phyloP scores from a whole-genome alignment of 208 protist genomes.

The Porcisia deanei region DNA sequence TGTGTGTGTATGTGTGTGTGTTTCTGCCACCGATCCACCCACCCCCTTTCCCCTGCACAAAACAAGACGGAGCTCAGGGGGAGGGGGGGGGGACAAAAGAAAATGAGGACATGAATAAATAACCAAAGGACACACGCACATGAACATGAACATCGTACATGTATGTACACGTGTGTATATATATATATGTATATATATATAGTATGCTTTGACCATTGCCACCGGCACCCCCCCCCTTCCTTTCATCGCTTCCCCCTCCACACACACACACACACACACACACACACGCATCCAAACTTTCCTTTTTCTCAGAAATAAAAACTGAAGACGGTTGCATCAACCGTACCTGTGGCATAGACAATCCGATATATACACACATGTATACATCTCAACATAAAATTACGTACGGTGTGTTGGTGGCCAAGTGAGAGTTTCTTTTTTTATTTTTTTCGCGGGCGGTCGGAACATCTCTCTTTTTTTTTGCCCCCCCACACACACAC shows the following conservation, averaged over 20 bases:
- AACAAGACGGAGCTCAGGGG: too few relatives aligned
- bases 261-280: not conserved
- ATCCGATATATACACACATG: not conserved
- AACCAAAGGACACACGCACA: too few relatives aligned
- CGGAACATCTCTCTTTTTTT: not conserved
- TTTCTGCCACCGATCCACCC: not conserved
- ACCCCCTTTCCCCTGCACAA: not conserved
- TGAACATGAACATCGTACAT: too few relatives aligned
- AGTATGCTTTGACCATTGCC: not conserved
- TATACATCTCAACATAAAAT: not conserved
- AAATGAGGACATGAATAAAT: too few relatives aligned
- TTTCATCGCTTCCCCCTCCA: not conserved
- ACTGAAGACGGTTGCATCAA: not conserved
- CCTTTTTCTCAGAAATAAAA: not conserved
- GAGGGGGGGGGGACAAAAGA: too few relatives aligned
- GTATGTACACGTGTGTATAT: too few relatives aligned
- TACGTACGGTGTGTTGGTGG: not conserved
- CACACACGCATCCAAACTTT: not conserved
- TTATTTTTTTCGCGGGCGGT: too few relatives aligned
- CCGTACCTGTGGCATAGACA: not conserved
- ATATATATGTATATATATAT: not conserved
- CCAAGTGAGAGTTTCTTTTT: not conserved
- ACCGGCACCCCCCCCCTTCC: not conserved
- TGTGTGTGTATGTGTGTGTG: not conserved
- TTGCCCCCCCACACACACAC: not conserved